Evolutionary conservation across 768 basidiomycete genomes (phyloP).

Genomic region (Psilocybe cubensis): DNA sequence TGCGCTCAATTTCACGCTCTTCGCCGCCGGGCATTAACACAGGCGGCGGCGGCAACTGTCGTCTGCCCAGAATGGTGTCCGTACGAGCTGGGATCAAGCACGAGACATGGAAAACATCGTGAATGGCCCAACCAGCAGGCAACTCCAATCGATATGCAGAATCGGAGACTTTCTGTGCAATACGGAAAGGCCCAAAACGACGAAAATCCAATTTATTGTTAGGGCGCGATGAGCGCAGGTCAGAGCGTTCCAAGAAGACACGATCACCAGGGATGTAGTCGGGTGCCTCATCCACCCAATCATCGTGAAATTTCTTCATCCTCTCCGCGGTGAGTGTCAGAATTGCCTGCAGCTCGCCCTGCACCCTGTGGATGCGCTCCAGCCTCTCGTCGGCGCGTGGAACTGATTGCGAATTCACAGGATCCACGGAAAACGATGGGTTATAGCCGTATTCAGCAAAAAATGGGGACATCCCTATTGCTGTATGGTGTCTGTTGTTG

Average conservation of each 20-base stretch:
- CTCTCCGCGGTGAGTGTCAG: background rate
- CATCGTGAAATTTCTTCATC: constrained; percentile 2
- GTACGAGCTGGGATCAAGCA: background rate
- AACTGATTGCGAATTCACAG: background rate
- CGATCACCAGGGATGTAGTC: background rate
- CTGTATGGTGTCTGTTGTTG: too few species aligned
- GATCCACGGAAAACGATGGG: background rate
- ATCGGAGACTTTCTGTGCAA: background rate
- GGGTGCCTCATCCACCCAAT: background rate
- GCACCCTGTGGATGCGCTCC: background rate
- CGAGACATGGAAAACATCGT: constrained; percentile 2
- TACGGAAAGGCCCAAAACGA: too few species aligned
- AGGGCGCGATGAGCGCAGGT: too few species aligned
- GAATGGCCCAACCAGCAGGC: background rate
- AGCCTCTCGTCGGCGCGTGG: background rate
- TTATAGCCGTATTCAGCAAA: background rate
- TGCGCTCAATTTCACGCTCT: too few species aligned
- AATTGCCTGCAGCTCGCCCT: background rate
- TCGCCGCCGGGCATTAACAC: too few species aligned
- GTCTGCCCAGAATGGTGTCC: background rate
- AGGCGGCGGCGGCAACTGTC: background rate
- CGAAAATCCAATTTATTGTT: too few species aligned
- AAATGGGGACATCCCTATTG: too few species aligned
- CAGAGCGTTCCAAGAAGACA: background rate
- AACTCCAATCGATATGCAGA: background rate